A percentile compares a stretch with the other conserved stretches of the same genome.
Evolutionary conservation across 306 rosid species (phyloP).

Genomic region (Medicago arabica): DNA sequence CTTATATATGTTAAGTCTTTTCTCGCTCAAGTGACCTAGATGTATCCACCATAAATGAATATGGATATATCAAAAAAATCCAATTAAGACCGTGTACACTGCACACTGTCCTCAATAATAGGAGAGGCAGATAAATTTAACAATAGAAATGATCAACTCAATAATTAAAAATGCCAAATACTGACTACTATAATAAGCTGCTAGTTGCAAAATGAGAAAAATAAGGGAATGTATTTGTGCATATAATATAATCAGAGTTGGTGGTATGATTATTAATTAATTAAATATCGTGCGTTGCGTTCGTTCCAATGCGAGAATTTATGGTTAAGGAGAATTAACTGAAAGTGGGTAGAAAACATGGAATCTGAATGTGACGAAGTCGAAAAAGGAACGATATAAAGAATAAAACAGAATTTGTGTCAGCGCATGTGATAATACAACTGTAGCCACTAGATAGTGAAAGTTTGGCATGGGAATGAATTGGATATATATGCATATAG

Average conservation of each 20-base stretch:
- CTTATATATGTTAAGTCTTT: too few relatives aligned
- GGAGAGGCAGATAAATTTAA: background rate
- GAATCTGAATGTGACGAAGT: constrained; percentile 37
- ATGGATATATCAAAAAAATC: background rate
- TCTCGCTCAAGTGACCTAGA: too few relatives aligned
- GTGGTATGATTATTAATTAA: background rate
- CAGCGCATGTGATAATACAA: constrained; percentile 74
- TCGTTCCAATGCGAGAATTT: background rate
- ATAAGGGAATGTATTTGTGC: background rate
- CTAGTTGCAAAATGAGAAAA: constrained; percentile 1
- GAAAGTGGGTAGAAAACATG: constrained; percentile 34
- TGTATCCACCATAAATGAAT: too few relatives aligned
- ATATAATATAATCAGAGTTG: too few relatives aligned
- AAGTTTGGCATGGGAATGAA: constrained; percentile 37
- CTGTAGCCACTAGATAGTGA: constrained; percentile 39
- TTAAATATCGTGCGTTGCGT: background rate
- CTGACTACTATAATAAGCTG: background rate
- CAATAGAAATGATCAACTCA: background rate
- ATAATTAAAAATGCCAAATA: background rate
- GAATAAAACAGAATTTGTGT: constrained; percentile 66
- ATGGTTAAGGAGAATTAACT: constrained; percentile 36
- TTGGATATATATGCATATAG: background rate
- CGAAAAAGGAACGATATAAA: constrained; percentile 50
- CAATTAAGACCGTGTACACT: background rate
- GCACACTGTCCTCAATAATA: background rate